phyloP scores from a whole-genome alignment of 371 early-diverging fungal genomes.

The Mucor velutinosus region DNA sequence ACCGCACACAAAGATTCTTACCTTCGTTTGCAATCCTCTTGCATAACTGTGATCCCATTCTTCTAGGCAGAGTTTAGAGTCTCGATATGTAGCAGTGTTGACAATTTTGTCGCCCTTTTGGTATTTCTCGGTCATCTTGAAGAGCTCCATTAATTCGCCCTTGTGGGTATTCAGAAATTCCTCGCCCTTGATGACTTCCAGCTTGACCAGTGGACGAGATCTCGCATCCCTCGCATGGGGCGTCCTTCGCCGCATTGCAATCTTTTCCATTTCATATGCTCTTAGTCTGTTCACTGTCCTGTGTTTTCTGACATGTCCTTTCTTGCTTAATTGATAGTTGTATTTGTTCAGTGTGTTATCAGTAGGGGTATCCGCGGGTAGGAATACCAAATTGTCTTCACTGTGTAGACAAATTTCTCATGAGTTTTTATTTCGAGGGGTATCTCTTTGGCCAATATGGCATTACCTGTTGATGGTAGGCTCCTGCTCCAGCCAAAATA shows the following conservation, averaged over 20 bases:
- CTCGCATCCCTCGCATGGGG: background rate
- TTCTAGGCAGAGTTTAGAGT: background rate
- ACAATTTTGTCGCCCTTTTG: background rate
- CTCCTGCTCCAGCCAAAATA: conserved; percentile 27
- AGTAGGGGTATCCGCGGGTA: conserved; percentile 25
- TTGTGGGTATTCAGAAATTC: background rate
- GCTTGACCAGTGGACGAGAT: background rate
- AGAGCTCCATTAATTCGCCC: background rate
- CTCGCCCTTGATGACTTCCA: background rate
- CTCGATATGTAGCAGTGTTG: background rate
- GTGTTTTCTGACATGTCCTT: background rate
- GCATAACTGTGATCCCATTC: background rate
- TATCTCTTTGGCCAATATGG: background rate
- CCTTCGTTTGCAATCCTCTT: background rate
- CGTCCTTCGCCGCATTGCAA: background rate
- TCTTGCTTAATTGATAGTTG: background rate
- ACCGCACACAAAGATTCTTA: background rate
- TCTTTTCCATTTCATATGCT: background rate
- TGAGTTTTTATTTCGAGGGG: background rate
- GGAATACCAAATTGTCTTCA: background rate
- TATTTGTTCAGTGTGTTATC: background rate
- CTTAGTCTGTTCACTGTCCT: conserved; percentile 6
- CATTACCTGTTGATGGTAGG: conserved; percentile 10
- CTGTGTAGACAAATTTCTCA: background rate
- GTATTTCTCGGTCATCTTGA: background rate